Evolutionary conservation across 2,329 filamentous ascomycete species (phyloP).

Genomic region (Neofusicoccum sp.): DNA sequence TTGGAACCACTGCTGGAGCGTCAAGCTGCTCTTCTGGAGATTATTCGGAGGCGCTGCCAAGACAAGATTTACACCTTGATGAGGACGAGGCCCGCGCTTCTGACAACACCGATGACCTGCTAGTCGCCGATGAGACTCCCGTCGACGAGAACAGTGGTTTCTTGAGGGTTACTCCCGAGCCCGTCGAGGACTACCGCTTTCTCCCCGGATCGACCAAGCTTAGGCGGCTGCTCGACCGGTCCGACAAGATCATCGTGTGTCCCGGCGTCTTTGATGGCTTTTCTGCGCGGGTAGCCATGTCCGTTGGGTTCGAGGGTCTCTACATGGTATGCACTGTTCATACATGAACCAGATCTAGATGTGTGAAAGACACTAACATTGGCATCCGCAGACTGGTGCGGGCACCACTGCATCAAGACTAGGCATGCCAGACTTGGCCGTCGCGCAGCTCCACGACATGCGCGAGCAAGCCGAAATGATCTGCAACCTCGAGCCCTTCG

Average conservation of each 20-base stretch:
- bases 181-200: not conserved
- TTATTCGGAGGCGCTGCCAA: not conserved
- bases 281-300: constrained; percentile 61
- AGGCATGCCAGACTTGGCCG: constrained; percentile 62
- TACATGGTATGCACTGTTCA: constrained; percentile 58
- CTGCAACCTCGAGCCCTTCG: constrained; percentile 54
- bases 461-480: constrained; percentile 62
- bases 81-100: not conserved
- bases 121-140: not conserved
- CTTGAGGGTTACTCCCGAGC: not conserved
- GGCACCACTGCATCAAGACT: constrained; percentile 62
- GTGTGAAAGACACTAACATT: not conserved
- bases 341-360: not conserved
- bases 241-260: constrained; percentile 26
- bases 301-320: constrained; percentile 60
- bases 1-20: not conserved
- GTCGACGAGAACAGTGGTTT: not conserved
- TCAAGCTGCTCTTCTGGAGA: not conserved
- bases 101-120: not conserved
- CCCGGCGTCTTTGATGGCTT: constrained; percentile 34
- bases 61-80: not conserved
- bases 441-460: constrained; percentile 64
- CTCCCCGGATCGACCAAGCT: not conserved
- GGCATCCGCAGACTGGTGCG: constrained; percentile 55
- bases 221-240: not conserved